Evolutionary conservation across 331 rosid genomes (phyloP), one percentile per base, ranked within the genome.

Genomic region (Ulmus americana): DNA sequence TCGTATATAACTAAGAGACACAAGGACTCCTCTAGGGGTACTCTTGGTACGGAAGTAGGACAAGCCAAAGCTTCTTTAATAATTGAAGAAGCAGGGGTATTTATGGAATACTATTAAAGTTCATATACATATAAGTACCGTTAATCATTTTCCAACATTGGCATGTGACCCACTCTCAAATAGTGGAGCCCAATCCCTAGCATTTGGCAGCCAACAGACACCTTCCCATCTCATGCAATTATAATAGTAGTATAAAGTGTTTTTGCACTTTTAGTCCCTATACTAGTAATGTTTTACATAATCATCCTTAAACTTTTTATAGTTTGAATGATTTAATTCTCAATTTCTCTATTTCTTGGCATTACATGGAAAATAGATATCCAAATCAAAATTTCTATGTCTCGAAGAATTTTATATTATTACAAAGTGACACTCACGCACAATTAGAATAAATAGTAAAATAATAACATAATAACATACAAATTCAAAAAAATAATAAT

Each of bases 101-200:
- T 58, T 78, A 59, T 8, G 75, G 70, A 81, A 78, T 66, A 77
- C 74, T 67, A 20, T 0, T 45, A 20, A 16, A 48, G n/a, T 48
- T 48, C 5, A 48, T 48, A 35, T 67, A 80, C 78, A 74, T 71
- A 63, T 13, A 47, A 28, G 35, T 11, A 5, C 28, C 69, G 76
- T 66, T 73, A n/a, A 61, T 77, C 78, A 42, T 70, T 81, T 70
- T 64, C 74, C 61, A 84, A 80, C 92, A 81, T 8, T 10, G 50
- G 73, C 95, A 81, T 74, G 90, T 83, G 95, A 73, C 74, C 87
- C 79, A 69, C 75, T 76, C 77, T 39, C 77, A 22, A 70, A 73
- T 81, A 50, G 81, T 88, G 70, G 76, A 76, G 58, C 61, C 77
- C 79, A 77, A 61, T 76, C 64, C 52, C 55, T 69, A 63, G 48